Base-by-base conservation (phyloP, 2,329 filamentous ascomycete genomes). In the Capronia americana region DNA sequence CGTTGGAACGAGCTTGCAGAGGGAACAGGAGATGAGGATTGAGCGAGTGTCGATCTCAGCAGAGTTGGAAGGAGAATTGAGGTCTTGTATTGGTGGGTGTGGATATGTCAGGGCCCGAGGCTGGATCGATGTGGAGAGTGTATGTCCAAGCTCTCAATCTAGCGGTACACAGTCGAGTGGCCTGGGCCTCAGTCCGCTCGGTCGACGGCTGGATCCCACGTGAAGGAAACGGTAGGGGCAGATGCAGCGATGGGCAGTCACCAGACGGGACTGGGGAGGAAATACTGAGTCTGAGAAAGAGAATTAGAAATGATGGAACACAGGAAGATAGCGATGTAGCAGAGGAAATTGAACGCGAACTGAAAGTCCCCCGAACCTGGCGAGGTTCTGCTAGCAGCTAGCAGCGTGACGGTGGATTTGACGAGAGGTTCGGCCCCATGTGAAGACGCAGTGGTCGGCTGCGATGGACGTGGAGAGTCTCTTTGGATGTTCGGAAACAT, bases 11-110 rank as follows among this genome's bases (percentile, higher is more conserved):
- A 57, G 55, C 46, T 44, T 32, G 48, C 44, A 60, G 26, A 41
- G 48, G 48, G 24, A 32, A 24, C 56, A 32, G 55, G 57, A 62
- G 53, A 57, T 17, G 30, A 41, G 54, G 53, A 30, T 55, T 55
- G 38, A 51, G 51, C 28, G 48, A 58, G 44, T 48, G 63, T 65
- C 63, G 63, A 65, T 65, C 63, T 53, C 55, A 41, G 63, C 38
- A 59, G 57, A 60, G 46, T 54, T 57, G 51, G 57, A 54, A 53
- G 48, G n/a, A 53, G 20, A 32, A 44, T n/a, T 60, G 57, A 60
- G 28, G 48, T 61, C 48, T 24, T 32, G 53, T 55, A 34, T 34
- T 55, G 53, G 28, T 17, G 53, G 53, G 26, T 24, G 57, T 59
- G 57, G 57, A 50, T 59, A 59, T 59, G 38, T 28, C 12, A 20